Percentiles rank a stretch among this genome's conserved stretches.
Conservation (phyloP, 495 filamentous ascomycete genomes). For the Poronia punctata region DNA sequence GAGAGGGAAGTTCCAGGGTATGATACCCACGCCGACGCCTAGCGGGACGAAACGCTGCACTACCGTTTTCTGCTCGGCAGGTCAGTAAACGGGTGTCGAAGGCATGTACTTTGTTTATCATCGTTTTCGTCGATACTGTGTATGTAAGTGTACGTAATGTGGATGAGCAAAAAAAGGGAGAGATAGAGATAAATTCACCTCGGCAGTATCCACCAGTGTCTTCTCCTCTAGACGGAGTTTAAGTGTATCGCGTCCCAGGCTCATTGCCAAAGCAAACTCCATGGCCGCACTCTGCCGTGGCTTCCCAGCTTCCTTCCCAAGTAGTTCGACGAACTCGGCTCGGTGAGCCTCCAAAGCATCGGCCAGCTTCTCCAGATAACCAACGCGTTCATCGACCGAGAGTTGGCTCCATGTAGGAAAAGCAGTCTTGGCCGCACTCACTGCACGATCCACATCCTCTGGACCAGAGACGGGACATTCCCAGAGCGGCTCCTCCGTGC, state of each 20-base stretch:
- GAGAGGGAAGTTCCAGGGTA: slow-evolving; percentile 52
- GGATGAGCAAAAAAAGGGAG: too few relatives aligned
- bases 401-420: slow-evolving; percentile 47
- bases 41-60: slow-evolving; percentile 21
- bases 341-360: slow-evolving; percentile 38
- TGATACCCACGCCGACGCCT: slow-evolving; percentile 37
- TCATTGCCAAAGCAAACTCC: slow-evolving; percentile 1
- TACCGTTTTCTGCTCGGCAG: not conserved
- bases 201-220: not conserved
- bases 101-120: too few relatives aligned
- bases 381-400: slow-evolving; percentile 43
- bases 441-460: slow-evolving; percentile 49
- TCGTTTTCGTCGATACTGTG: too few relatives aligned
- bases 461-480: slow-evolving; percentile 45
- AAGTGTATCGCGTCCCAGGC: not conserved
- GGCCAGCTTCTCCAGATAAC: slow-evolving; percentile 37
- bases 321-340: slow-evolving; percentile 40
- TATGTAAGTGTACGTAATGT: too few relatives aligned
- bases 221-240: not conserved
- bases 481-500: slow-evolving; percentile 31
- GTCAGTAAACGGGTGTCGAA: not conserved
- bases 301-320: slow-evolving; percentile 54
- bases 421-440: slow-evolving; percentile 39
- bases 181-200: not conserved
- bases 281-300: slow-evolving; percentile 19